These are phyloP conservation scores for Schizopora paradoxa DNA, from an alignment of 1,284 basidiomycete species.

Conservation along the genomic window DNA sequence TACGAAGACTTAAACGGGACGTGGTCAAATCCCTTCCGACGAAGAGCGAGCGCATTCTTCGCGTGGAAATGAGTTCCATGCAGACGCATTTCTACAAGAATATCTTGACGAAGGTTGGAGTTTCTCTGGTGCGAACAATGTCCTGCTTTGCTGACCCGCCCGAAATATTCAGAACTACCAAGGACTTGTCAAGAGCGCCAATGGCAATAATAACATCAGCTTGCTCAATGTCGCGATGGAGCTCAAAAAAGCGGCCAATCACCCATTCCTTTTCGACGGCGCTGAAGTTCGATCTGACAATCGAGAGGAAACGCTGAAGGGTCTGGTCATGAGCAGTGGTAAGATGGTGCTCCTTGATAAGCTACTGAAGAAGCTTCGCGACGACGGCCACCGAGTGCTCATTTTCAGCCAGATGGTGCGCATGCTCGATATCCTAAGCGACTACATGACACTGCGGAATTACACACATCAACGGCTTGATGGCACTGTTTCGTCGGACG, in stretches of 20 bases:
- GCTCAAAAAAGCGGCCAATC: constrained; percentile 95
- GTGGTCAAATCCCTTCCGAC: constrained; percentile 97
- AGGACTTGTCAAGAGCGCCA: constrained; percentile 84
- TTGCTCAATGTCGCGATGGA: constrained; percentile 96
- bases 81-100: constrained; percentile 99
- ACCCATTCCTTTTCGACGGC: constrained; percentile 97
- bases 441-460: constrained; percentile 89
- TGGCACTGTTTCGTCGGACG: constrained; percentile 70
- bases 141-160: constrained; percentile 2
- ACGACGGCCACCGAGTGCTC: constrained; percentile 91
- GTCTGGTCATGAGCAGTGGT: constrained; percentile 96
- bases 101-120: constrained; percentile 84
- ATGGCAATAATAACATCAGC: constrained; percentile 82
- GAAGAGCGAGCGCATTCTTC: constrained; percentile 96
- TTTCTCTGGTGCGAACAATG: constrained; percentile 1
- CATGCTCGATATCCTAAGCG: constrained; percentile 97
- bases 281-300: constrained; percentile 77
- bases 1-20: constrained; percentile 92
- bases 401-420: constrained; percentile 99
- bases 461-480: constrained; percentile 79
- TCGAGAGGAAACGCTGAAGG: constrained; percentile 86
- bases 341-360: constrained; percentile 98
- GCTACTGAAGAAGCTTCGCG: constrained; percentile 82
- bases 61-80: constrained; percentile 96
- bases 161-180: constrained; percentile 74